Percentiles rank a stretch among this genome's conserved stretches.
Conservation (phyloP, 1,284 basidiomycete species). For the Cutaneotrichosporon mucoides region DNA sequence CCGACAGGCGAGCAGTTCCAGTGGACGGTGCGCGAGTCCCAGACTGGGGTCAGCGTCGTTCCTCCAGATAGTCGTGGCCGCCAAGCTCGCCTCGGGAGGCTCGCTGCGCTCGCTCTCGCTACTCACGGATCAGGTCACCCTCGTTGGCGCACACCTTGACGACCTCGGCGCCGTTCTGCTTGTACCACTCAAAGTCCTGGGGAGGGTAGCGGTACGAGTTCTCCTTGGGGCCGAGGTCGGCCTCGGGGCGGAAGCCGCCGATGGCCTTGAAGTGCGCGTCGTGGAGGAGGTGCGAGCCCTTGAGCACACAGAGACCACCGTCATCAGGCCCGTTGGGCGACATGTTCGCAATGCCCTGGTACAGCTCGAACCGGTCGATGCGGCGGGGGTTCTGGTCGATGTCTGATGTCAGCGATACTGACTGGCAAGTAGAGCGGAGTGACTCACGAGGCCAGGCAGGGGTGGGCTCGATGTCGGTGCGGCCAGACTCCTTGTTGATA, state of each 20-base stretch:
- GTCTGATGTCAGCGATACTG: conserved; percentile 10
- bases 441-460: conserved; percentile 25
- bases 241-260: conserved; percentile 22
- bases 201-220: conserved; percentile 21
- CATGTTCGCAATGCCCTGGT: conserved; percentile 30
- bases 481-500: conserved; percentile 8
- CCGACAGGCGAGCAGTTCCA: conserved; percentile 27
- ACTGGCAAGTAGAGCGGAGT: too few relatives aligned
- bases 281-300: conserved; percentile 21
- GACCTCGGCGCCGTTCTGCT: conserved; percentile 18
- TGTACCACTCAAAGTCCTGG: conserved; percentile 25
- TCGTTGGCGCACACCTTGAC: conserved; percentile 24
- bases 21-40: conserved; percentile 31
- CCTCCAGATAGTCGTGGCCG: not conserved
- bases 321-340: conserved; percentile 26
- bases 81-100: too few relatives aligned
- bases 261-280: conserved; percentile 20
- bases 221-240: conserved; percentile 19
- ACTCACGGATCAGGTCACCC: conserved; percentile 19
- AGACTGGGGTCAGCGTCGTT: conserved; percentile 5
- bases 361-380: conserved; percentile 22
- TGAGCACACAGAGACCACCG: conserved; percentile 30
- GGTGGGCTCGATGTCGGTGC: conserved; percentile 19
- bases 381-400: conserved; percentile 29
- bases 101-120: conserved; percentile 10